Evolutionary conservation across 345 rosid species (phyloP).

Genomic region (Populus deltoides): DNA sequence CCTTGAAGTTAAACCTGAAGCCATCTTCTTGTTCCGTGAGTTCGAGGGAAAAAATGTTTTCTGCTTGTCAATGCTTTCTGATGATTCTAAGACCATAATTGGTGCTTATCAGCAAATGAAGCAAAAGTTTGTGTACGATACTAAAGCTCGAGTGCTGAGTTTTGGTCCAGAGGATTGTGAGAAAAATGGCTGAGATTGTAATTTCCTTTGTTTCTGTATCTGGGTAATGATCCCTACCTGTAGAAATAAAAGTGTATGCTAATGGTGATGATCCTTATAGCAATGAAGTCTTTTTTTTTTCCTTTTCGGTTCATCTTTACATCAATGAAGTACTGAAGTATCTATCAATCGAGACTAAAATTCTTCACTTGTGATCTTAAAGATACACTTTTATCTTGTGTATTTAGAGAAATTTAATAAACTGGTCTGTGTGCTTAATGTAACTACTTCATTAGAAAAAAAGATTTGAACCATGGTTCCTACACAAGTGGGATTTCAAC

Average conservation of each 20-base stretch:
- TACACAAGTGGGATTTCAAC: too few species aligned
- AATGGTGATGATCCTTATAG: not conserved
- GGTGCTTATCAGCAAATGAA: not conserved
- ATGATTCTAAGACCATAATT: not conserved
- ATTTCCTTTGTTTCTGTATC: not conserved
- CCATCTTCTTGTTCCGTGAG: not conserved
- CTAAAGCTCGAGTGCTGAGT: not conserved
- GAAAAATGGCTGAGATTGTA: not conserved
- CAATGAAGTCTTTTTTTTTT: not conserved
- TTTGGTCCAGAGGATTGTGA: not conserved
- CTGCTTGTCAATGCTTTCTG: not conserved
- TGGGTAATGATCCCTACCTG: not conserved
- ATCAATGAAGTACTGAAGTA: too few species aligned
- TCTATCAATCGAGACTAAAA: too few species aligned
- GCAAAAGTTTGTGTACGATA: not conserved
- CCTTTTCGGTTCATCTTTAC: not conserved
- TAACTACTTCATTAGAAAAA: too few species aligned
- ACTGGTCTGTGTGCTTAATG: too few species aligned
- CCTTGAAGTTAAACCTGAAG: constrained; percentile 1
- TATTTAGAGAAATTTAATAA: too few species aligned
- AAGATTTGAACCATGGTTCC: too few species aligned
- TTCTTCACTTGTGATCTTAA: too few species aligned
- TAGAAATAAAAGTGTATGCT: not conserved
- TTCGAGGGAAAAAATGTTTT: not conserved
- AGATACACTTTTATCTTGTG: too few species aligned